Evolutionary conservation across 148 eudicot species (phyloP).

Genomic region (Gaultheria prostrata): DNA sequence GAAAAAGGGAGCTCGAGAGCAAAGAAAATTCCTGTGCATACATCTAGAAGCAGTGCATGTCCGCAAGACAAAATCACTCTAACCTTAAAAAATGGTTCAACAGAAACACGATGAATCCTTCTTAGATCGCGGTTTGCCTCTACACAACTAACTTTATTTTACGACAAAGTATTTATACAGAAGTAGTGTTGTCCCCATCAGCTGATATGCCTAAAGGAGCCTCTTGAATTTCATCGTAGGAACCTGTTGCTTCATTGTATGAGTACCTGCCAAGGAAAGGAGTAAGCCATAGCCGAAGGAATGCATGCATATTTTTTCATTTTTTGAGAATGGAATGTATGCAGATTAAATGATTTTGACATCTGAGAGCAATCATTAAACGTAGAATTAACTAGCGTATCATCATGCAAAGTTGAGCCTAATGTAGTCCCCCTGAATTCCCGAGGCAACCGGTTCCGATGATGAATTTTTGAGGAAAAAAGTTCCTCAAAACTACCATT

Average conservation of each 20-base stretch:
- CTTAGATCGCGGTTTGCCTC: background rate
- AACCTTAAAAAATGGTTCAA: background rate
- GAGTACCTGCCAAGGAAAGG: constrained; percentile 49
- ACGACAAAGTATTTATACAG: background rate
- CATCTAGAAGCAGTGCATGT: background rate
- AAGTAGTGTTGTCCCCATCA: constrained; percentile 10
- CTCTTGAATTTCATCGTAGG: constrained; percentile 57
- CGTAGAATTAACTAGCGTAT: background rate
- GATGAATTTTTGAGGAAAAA: background rate
- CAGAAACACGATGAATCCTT: background rate
- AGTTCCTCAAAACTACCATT: background rate
- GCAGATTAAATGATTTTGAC: background rate
- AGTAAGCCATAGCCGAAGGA: background rate
- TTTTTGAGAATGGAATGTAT: background rate
- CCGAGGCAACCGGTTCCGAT: background rate
- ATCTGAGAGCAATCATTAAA: background rate
- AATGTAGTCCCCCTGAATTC: background rate
- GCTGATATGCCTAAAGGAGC: constrained; percentile 32
- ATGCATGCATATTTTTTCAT: background rate
- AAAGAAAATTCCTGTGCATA: background rate
- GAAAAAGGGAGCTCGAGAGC: background rate
- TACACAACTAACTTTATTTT: background rate
- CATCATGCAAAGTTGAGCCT: background rate
- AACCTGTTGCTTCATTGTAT: constrained; percentile 57
- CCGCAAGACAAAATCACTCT: background rate